A percentile compares a stretch with the other conserved stretches of the same genome.
Evolutionary conservation across 805 yeast species (phyloP).

Genomic region (Candida arabinofermentans): DNA sequence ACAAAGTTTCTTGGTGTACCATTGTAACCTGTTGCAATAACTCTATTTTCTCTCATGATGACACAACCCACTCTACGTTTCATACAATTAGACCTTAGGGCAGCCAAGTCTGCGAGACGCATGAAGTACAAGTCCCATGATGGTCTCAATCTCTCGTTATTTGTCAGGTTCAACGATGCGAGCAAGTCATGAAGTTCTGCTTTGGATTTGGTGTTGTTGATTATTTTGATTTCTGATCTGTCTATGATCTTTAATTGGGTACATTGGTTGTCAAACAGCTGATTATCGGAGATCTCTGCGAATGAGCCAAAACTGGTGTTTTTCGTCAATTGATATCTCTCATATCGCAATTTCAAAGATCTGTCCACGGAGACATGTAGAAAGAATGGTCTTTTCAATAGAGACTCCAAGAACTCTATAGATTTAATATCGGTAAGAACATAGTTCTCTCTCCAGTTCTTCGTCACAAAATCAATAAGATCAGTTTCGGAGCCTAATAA

Average conservation of each 20-base stretch:
- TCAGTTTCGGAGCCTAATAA: slow-evolving; percentile 38
- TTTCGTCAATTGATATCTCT: slow-evolving; percentile 24
- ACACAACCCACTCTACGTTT: slow-evolving; percentile 97
- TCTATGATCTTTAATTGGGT: slow-evolving; percentile 38
- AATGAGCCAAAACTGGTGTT: slow-evolving; percentile 14
- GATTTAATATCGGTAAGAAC: slow-evolving; percentile 52
- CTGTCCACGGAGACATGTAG: slow-evolving; percentile 78
- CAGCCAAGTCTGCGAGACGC: slow-evolving; percentile 90
- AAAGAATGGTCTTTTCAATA: slow-evolving; percentile 76
- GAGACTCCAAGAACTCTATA: slow-evolving; percentile 38
- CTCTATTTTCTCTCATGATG: slow-evolving; percentile 77
- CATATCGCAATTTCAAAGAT: slow-evolving; percentile 48
- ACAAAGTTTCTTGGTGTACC: slow-evolving; percentile 89
- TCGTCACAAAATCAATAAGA: slow-evolving; percentile 58
- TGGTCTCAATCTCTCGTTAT: slow-evolving; percentile 70
- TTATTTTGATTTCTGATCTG: slow-evolving; percentile 53
- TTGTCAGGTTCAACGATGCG: slow-evolving; percentile 39
- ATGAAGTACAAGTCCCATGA: slow-evolving; percentile 96
- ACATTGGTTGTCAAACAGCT: slow-evolving; percentile 7
- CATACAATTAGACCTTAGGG: slow-evolving; percentile 92
- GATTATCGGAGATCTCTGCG: slow-evolving; percentile 12
- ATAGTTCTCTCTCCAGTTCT: slow-evolving; percentile 57
- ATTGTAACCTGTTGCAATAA: slow-evolving; percentile 94
- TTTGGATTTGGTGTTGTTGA: slow-evolving; percentile 42
- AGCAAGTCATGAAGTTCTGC: slow-evolving; percentile 37